Evolutionary conservation across 2,329 filamentous ascomycete species (phyloP).

Genomic region (Beauveria sp.): DNA sequence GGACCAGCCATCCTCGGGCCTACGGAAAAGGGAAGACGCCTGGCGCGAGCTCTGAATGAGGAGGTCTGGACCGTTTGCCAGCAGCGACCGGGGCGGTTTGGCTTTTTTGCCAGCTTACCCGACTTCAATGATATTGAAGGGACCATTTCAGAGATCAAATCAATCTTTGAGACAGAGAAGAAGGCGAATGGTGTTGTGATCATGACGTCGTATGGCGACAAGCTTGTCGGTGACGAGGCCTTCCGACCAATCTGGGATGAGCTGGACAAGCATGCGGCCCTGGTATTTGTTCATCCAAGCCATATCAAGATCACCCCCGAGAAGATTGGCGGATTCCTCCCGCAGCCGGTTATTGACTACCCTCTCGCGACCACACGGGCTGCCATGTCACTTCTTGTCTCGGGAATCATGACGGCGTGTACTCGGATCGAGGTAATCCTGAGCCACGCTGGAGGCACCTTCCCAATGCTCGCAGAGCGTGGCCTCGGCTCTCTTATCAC

Average conservation of each 20-base stretch:
- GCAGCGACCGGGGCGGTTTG: background rate
- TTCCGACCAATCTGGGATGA: slow-evolving; percentile 1
- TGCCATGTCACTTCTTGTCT: slow-evolving; percentile 2
- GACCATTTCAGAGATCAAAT: background rate
- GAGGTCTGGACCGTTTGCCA: background rate
- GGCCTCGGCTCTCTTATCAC: background rate
- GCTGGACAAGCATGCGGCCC: background rate
- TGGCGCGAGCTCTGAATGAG: background rate
- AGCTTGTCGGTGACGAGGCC: background rate
- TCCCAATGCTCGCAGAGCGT: background rate
- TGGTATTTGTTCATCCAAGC: background rate
- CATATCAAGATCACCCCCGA: background rate
- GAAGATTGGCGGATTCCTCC: background rate
- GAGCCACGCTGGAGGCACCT: slow-evolving; percentile 1
- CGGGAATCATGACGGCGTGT: background rate
- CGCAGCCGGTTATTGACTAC: slow-evolving; percentile 3
- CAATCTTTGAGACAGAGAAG: background rate
- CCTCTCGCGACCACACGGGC: slow-evolving; percentile 1
- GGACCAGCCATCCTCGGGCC: background rate
- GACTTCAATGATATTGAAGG: slow-evolving; percentile 26
- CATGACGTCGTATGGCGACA: slow-evolving; percentile 4
- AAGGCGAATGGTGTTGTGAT: background rate
- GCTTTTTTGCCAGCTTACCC: background rate
- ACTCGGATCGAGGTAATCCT: background rate
- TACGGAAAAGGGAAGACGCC: background rate